Conservation (phyloP, 371 early-diverging fungal genomes). For the Dinochytrium kinnereticum region DNA sequence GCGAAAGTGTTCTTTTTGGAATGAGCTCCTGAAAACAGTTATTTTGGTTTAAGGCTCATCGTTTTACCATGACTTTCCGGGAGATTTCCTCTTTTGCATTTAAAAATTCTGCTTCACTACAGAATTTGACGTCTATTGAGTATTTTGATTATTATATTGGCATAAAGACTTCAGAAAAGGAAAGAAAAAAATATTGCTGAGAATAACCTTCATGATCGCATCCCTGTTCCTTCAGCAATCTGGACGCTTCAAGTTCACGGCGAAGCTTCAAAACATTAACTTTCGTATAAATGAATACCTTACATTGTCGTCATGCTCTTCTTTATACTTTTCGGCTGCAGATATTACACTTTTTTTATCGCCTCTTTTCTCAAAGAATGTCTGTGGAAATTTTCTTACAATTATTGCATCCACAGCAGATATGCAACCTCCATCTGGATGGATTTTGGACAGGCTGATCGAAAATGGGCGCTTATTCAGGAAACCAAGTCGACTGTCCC, state of each 20-base stretch:
- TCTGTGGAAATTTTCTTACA: conserved; percentile 65
- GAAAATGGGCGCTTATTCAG: conserved; percentile 43
- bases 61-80: neutral
- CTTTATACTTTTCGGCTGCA: conserved; percentile 65
- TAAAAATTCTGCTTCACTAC: neutral
- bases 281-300: conserved; percentile 8
- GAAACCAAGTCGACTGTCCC: conserved; percentile 77
- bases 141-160: neutral
- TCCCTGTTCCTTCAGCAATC: neutral
- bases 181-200: neutral
- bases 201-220: neutral
- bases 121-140: no score
- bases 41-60: neutral
- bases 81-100: neutral
- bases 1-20: neutral
- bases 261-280: conserved; percentile 1
- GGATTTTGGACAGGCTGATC: conserved; percentile 50
- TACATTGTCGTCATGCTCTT: conserved; percentile 38
- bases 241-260: neutral
- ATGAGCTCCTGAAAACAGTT: neutral
- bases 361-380: conserved; percentile 63
- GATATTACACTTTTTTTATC: conserved; percentile 51
- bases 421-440: conserved; percentile 71
- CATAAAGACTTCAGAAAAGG: neutral
- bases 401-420: conserved; percentile 72